phyloP scores from a whole-genome alignment of 2,329 filamentous ascomycete species.

The Cadophora gregata region DNA sequence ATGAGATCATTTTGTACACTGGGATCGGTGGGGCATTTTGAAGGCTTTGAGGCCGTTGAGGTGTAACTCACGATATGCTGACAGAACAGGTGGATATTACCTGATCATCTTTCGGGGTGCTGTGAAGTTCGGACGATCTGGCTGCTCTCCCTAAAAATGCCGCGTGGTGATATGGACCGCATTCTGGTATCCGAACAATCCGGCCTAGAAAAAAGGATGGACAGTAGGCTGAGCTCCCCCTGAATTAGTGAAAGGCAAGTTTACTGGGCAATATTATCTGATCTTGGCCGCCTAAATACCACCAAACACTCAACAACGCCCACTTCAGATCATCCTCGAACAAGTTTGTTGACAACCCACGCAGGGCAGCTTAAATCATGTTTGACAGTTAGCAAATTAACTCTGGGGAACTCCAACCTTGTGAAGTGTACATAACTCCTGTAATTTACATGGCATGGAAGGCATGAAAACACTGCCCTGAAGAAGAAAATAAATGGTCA shows the following conservation, averaged over 20 bases:
- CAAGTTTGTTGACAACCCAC: not conserved
- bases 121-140: not conserved
- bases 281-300: not conserved
- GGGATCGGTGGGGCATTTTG: not conserved
- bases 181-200: not conserved
- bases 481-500: not conserved
- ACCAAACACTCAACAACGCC: not conserved
- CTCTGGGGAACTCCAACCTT: not conserved
- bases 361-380: not conserved
- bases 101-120: not conserved
- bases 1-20: not conserved
- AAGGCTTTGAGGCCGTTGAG: not conserved
- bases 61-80: not conserved
- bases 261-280: not conserved
- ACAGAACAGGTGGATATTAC: not conserved
- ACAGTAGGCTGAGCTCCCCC: not conserved
- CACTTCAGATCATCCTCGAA: not conserved
- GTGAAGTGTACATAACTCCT: not conserved
- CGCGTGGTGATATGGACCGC: not conserved
- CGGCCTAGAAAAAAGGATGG: not conserved
- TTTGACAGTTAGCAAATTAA: not conserved
- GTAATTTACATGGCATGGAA: not conserved
- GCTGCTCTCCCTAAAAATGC: not conserved
- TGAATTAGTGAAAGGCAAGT: not conserved
- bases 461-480: conserved; percentile 8